phyloP scores from a whole-genome alignment of 805 yeast species.

The Suhomyces xylopsoci region DNA sequence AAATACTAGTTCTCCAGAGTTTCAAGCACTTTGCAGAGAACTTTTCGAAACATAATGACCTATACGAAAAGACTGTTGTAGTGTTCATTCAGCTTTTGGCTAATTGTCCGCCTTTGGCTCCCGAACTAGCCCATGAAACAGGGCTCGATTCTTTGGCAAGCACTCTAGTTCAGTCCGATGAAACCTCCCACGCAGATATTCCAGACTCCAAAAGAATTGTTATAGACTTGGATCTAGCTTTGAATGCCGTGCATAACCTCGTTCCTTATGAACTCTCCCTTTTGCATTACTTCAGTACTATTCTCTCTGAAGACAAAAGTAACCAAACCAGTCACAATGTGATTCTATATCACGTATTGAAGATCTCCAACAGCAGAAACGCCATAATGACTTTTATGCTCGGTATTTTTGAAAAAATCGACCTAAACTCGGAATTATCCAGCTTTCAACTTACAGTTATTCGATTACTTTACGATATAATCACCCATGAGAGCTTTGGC shows the following conservation, averaged over 20 bases:
- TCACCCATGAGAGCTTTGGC: constrained; percentile 13
- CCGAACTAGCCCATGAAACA: neutral
- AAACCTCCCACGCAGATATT: neutral
- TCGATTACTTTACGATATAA: constrained; percentile 3
- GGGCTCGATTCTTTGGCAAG: neutral
- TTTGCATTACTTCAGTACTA: neutral
- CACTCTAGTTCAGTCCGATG: neutral
- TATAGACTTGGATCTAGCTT: neutral
- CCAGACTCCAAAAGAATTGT: neutral
- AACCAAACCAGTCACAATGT: constrained; percentile 8
- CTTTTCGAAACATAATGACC: constrained; percentile 6
- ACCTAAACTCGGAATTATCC: constrained; percentile 3
- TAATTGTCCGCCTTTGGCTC: constrained; percentile 11
- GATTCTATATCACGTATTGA: constrained; percentile 4
- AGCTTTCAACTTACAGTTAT: neutral
- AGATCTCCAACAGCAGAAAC: neutral
- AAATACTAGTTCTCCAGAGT: constrained; percentile 1
- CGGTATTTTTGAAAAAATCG: constrained; percentile 2
- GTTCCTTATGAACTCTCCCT: neutral
- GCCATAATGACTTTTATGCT: constrained; percentile 5
- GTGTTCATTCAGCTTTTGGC: constrained; percentile 24
- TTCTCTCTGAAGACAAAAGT: neutral
- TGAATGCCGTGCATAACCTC: neutral
- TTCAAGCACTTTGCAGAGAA: constrained; percentile 6
- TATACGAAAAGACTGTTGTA: constrained; percentile 12